Percentiles rank a stretch among this genome's conserved stretches.
These are phyloP conservation scores for Diversispora eburnea DNA, from an alignment of 192 early-diverging fungal species.

Conservation along the genomic window DNA sequence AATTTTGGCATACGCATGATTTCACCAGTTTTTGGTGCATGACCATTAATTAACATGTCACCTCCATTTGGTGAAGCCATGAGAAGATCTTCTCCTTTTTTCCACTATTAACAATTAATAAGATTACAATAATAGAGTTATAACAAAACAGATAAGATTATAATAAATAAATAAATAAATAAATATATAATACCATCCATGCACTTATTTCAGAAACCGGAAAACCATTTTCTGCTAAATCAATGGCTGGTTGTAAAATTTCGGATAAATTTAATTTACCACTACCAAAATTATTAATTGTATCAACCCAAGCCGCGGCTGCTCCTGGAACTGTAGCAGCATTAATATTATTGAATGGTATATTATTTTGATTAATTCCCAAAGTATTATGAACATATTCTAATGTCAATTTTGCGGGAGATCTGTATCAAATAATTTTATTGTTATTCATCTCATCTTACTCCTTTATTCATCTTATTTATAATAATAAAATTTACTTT, in stretches of 20 bases:
- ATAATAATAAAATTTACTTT: not conserved
- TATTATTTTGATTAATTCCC: constrained; percentile 28
- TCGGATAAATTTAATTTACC: constrained; percentile 51
- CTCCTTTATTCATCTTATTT: not conserved
- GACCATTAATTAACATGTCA: constrained; percentile 52
- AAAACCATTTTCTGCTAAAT: constrained; percentile 66
- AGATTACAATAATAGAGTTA: constrained; percentile 3
- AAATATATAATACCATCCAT: constrained; percentile 20
- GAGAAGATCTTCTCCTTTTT: constrained; percentile 17
- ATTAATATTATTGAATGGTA: constrained; percentile 45
- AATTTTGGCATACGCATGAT: constrained; percentile 58
- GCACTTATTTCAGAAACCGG: constrained; percentile 51
- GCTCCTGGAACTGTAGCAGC: constrained; percentile 72
- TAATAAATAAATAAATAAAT: not conserved
- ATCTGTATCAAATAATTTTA: constrained; percentile 33
- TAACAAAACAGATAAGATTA: not conserved
- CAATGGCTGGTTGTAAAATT: constrained; percentile 65
- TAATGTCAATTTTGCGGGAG: constrained; percentile 54
- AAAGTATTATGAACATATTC: constrained; percentile 37
- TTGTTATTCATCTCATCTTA: not conserved
- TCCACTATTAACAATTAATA: constrained; percentile 36
- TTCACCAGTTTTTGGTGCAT: constrained; percentile 58
- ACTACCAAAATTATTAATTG: constrained; percentile 60
- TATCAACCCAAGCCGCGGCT: constrained; percentile 70
- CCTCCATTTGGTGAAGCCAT: constrained; percentile 39